A percentile compares a stretch with the other conserved stretches of the same genome.
phyloP scores from a whole-genome alignment of 2,329 filamentous ascomycete genomes.

The Torrubiellomyces zombiae region DNA sequence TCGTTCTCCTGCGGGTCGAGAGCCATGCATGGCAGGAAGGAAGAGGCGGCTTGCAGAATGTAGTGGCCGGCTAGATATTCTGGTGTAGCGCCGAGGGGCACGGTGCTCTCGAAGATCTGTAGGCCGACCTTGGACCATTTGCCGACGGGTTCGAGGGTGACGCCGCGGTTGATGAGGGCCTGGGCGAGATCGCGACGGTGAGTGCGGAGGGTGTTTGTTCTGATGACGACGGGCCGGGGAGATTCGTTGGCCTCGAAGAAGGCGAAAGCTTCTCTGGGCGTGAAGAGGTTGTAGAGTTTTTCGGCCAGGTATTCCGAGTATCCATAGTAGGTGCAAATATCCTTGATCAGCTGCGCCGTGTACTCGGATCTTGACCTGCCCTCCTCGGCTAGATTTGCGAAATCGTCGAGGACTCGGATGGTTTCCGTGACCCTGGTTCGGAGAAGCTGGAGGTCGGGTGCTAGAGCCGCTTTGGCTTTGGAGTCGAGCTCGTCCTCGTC shows the following conservation, averaged over 20 bases:
- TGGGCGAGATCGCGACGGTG: slow-evolving; percentile 71
- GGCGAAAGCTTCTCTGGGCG: slow-evolving; percentile 83
- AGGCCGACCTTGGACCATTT: slow-evolving; percentile 98
- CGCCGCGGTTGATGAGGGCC: slow-evolving; percentile 85
- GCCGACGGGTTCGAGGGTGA: slow-evolving; percentile 88
- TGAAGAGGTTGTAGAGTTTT: slow-evolving; percentile 86
- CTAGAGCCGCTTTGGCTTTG: slow-evolving; percentile 48
- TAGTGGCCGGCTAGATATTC: slow-evolving; percentile 97
- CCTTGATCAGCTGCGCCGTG: slow-evolving; percentile 68
- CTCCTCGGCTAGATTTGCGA: slow-evolving; percentile 63
- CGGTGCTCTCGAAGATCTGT: slow-evolving; percentile 81
- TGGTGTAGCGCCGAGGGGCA: slow-evolving; percentile 80
- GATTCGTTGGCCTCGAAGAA: slow-evolving; percentile 99
- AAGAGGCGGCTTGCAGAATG: slow-evolving; percentile 91
- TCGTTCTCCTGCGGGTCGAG: slow-evolving; percentile 87
- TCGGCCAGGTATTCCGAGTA: slow-evolving; percentile 91
- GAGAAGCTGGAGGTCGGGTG: slow-evolving; percentile 79
- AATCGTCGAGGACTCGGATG: slow-evolving; percentile 78
- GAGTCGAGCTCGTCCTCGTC: slow-evolving; percentile 43
- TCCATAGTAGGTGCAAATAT: slow-evolving; percentile 92
- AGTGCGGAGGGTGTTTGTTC: slow-evolving; percentile 83
- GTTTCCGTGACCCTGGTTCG: slow-evolving; percentile 84
- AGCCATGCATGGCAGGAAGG: slow-evolving; percentile 95
- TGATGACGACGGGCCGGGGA: slow-evolving; percentile 80
- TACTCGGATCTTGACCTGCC: slow-evolving; percentile 79